Evolutionary conservation across 2,329 filamentous ascomycete species (phyloP), one percentile per base, ranked within the genome.

Genomic region (Dothideomycetes sp.): DNA sequence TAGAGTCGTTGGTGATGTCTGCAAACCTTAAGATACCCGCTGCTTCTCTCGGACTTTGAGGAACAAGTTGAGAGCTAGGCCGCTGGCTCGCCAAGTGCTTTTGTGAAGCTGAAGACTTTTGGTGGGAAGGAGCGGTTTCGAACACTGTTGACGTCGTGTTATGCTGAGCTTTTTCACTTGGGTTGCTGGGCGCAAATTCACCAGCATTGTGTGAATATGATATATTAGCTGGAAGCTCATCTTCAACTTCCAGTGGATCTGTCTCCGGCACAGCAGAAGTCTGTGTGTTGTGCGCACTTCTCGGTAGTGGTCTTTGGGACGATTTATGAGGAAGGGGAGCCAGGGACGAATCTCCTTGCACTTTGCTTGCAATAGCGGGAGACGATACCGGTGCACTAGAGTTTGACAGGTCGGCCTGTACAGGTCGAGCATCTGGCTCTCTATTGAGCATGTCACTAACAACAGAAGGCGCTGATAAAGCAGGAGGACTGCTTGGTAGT

Each of bases 401-500:
- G n/a, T n/a, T n/a, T n/a, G n/a, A n/a, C n/a, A n/a, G n/a, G n/a
- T n/a, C n/a, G n/a, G n/a, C n/a, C n/a, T n/a, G n/a, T n/a, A 24
- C 34, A 18, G 19, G 27, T 18, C 22, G 31, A 14, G 35, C 15
- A 7, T 22, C 34, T 16, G 32, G 31, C 4, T 19, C 24, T 27
- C 35, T 8, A 15, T 35, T 31, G 22, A 22, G 24, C 3, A 18
- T 16, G 31, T 34, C 19, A 18, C 34, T n/a, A 9, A 22, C 45
- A 16, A 22, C 35, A 31, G 33, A 18, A 4, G 48, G 42, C n/a
- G n/a, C n/a, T n/a, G n/a, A n/a, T n/a, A n/a, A n/a, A 14, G 53
- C 29, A 4, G 56, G 56, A 18, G 57, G 57, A 46, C 57, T 60
- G 41, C 58, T 61, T 15, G 54, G 55, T 12, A 58, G 39, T 22